phyloP scores from a whole-genome alignment of 345 rosid genomes.

The Reutealis trisperma region DNA sequence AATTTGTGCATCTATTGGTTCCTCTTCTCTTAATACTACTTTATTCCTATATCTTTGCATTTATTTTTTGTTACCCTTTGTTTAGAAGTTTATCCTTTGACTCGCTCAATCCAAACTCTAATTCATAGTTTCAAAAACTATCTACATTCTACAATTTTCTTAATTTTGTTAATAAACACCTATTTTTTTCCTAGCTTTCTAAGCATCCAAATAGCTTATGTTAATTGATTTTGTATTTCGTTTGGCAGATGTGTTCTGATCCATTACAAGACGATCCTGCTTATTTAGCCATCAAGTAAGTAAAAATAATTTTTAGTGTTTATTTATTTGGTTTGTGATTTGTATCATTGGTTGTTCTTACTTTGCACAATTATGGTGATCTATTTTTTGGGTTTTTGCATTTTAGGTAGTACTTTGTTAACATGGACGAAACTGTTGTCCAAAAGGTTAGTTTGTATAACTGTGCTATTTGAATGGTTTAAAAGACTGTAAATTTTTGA shows the following conservation, averaged over 20 bases:
- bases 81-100: not conserved
- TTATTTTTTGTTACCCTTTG: not conserved
- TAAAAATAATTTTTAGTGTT: constrained; percentile 13
- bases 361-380: not conserved
- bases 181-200: not conserved
- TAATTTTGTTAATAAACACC: too few relatives aligned
- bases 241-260: constrained; percentile 57
- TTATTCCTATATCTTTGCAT: not conserved
- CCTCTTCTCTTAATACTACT: constrained; percentile 61
- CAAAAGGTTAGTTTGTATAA: constrained; percentile 34
- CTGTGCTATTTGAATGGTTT: not conserved
- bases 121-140: not conserved
- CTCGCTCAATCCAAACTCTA: too few relatives aligned
- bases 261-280: too few relatives aligned
- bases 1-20: constrained; percentile 50
- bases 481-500: not conserved
- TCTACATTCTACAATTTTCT: not conserved
- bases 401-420: constrained; percentile 45
- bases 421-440: constrained; percentile 37
- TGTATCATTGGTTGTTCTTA: not conserved
- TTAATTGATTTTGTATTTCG: constrained; percentile 1
- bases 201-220: constrained; percentile 18
- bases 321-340: not conserved
- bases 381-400: not conserved
- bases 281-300: constrained; percentile 63